Evolutionary conservation across 169 alveolate species (phyloP).

Genomic region (Plasmodium falciparum): DNA sequence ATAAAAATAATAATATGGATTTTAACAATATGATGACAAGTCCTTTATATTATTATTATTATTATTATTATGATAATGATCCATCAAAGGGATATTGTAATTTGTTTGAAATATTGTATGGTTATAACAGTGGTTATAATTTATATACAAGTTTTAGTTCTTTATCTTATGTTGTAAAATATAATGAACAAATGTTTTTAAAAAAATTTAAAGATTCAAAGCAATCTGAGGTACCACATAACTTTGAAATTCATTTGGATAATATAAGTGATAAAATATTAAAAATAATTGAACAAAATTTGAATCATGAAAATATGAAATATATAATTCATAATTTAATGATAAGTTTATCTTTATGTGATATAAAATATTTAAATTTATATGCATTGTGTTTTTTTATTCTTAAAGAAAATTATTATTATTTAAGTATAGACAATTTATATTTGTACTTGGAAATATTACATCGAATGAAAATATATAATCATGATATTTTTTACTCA

Average conservation of each 20-base stretch:
- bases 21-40: no score
- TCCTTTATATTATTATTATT: no score
- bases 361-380: slow-evolving; percentile 17
- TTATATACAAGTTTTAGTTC: neutral
- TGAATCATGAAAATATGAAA: slow-evolving; percentile 15
- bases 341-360: slow-evolving; percentile 11
- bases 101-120: neutral
- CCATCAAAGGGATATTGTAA: neutral
- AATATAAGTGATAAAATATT: slow-evolving; percentile 22
- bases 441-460: slow-evolving; percentile 27
- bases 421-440: slow-evolving; percentile 27
- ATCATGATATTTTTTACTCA: slow-evolving; percentile 17
- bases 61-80: no score
- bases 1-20: neutral
- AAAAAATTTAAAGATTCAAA: neutral
- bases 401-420: slow-evolving; percentile 2
- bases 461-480: slow-evolving; percentile 19
- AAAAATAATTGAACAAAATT: slow-evolving; percentile 39
- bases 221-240: neutral
- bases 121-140: neutral
- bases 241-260: slow-evolving; percentile 10
- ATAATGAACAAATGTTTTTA: no score
- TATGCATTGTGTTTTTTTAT: slow-evolving; percentile 18
- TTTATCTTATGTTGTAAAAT: neutral
- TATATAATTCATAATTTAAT: slow-evolving; percentile 36